A percentile compares a stretch with the other conserved stretches of the same genome.
Conservation (phyloP, 192 early-diverging fungal genomes). For the Mortierella alpina region DNA sequence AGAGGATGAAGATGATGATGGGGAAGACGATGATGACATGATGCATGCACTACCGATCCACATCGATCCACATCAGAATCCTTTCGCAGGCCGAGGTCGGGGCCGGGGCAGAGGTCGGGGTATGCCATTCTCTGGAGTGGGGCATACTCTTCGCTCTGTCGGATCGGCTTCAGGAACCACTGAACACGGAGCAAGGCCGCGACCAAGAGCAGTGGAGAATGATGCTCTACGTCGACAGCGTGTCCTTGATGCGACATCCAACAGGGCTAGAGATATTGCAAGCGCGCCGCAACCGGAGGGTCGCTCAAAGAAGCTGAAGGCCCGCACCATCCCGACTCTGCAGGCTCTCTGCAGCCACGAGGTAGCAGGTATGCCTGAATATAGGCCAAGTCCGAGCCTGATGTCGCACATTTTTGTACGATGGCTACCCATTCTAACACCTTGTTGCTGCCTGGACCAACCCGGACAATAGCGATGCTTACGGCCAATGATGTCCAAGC, state of each 20-base stretch:
- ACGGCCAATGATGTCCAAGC: slow-evolving; percentile 22
- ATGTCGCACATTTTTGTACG: no score
- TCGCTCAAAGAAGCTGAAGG: slow-evolving; percentile 1
- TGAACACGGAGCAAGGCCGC: neutral
- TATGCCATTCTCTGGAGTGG: slow-evolving; percentile 39
- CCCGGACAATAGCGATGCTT: slow-evolving; percentile 14
- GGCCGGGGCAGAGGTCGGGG: slow-evolving; percentile 24
- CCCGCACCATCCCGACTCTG: slow-evolving; percentile 28
- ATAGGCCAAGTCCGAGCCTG: no score
- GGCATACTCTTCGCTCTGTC: slow-evolving; percentile 28
- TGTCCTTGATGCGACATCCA: slow-evolving; percentile 47
- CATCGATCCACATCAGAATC: slow-evolving; percentile 9
- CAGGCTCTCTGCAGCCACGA: slow-evolving; percentile 50
- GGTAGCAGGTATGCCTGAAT: slow-evolving; percentile 46
- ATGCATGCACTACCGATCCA: slow-evolving; percentile 46
- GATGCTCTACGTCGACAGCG: slow-evolving; percentile 26
- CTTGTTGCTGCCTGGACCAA: no score
- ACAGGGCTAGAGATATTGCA: slow-evolving; percentile 10
- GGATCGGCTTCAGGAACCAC: neutral
- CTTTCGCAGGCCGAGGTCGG: slow-evolving; percentile 9
- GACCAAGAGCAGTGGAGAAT: neutral
- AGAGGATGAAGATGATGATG: slow-evolving; percentile 10
- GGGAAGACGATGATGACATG: slow-evolving; percentile 29
- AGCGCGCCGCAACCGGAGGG: no score
- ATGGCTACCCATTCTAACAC: no score